Evolutionary conservation across 169 alveolate genomes (phyloP), one percentile per base, ranked within the genome.

Genomic region (Besnoitia besnoiti): DNA sequence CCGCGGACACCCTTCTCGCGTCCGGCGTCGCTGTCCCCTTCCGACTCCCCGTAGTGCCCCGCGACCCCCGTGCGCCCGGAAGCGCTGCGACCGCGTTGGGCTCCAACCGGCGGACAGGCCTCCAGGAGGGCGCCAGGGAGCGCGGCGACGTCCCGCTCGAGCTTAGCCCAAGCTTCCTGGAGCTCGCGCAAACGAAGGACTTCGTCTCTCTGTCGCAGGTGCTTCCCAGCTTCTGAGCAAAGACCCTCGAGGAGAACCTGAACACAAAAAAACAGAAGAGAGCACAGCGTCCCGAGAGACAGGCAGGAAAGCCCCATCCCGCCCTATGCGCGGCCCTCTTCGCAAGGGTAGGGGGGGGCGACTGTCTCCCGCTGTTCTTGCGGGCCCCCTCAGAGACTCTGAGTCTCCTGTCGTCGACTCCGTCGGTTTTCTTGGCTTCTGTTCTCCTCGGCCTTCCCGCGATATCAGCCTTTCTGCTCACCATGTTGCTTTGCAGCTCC

Each of bases 21-120:
- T n/a, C n/a, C n/a, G n/a, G n/a, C n/a, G n/a, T n/a, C n/a, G n/a
- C n/a, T n/a, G n/a, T n/a, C n/a, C n/a, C n/a, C n/a, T n/a, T n/a
- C n/a, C n/a, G n/a, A n/a, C n/a, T n/a, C n/a, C n/a, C n/a, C n/a
- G n/a, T n/a, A n/a, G n/a, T n/a, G n/a, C n/a, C n/a, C n/a, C n/a
- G n/a, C n/a, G n/a, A n/a, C n/a, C n/a, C n/a, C n/a, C n/a, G n/a
- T n/a, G n/a, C n/a, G n/a, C n/a, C n/a, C n/a, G n/a, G n/a, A n/a
- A n/a, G n/a, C n/a, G n/a, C n/a, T n/a, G 73, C 21, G 73, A 55
- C 73, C 73, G 73, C 73, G 35, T 24, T 55, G 73, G 73, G 73
- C 3, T 55, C 73, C 73, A 55, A 5, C 27, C 35, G 27, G 73
- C 16, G 35, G 73, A 10, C 33, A 55, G 73, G 2, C 35, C 73